Base-by-base conservation (phyloP, 345 rosid genomes). In the Bretschneidera sinensis region DNA sequence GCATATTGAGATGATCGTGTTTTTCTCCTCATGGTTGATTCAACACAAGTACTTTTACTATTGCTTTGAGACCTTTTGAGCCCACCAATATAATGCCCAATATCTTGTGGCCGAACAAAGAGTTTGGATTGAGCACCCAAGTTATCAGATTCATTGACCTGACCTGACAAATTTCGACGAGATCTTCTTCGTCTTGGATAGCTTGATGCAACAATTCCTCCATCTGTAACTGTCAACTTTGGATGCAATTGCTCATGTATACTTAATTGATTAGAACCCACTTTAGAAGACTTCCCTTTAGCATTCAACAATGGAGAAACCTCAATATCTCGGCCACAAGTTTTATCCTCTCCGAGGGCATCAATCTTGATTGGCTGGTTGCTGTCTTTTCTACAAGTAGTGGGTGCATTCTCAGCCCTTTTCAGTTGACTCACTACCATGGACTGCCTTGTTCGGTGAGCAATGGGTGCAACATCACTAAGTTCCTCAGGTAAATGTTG, bases 161-260 rank as follows among this genome's bases (percentile, higher is more conserved):
- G 62, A 74, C 55, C 77, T 33, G 75, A 25, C 35, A 60, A 63
- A 56, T 59, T 64, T 61, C 69, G 71, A 59, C 59, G 20, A 62
- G 96, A 82, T 78, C 90, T 82, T 77, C 76, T 77, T 67, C 71
- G 69, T 75, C 70, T 80, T 39, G 87, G 84, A 68, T 51, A 66
- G 57, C 64, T 81, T 53, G 62, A 59, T 34, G 57, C 63, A 63
- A 43, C 64, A 20, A 64, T 61, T 43, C 62, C 71, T 53, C 54
- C 24, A 48, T 48, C 67, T 43, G 35, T 43, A 45, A 62, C 64
- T 43, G 25, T 62, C 50, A 65, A 59, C 54, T 65, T 14, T 13
- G 49, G 72, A 55, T 35, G 31, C 66, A 61, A 28, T 60, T 31
- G 35, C 18, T 60, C 63, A 55, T n/a, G 35, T 21, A 54, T 15